Conservation (phyloP, 768 basidiomycete genomes). For the Suillus weaverae region DNA sequence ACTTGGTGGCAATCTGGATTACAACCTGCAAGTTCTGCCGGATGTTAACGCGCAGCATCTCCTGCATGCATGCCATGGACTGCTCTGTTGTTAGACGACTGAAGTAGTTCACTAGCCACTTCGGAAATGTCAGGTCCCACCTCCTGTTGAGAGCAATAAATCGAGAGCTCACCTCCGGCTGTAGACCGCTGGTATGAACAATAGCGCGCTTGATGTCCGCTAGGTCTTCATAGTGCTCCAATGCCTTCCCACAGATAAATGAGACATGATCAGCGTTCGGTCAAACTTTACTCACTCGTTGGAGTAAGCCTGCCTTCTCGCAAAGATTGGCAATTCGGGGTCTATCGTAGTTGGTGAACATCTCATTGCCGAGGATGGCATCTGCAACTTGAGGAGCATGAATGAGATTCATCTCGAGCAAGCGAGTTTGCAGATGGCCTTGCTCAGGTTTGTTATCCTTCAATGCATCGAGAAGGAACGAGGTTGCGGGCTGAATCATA, state of each 20-base stretch:
- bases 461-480: constrained; percentile 94
- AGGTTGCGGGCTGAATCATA: constrained; percentile 99
- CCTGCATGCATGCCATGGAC: constrained; percentile 92
- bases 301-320: constrained; percentile 95
- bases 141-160: constrained; percentile 9
- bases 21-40: constrained; percentile 96
- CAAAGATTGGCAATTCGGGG: constrained; percentile 97
- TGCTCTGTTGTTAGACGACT: constrained; percentile 96
- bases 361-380: constrained; percentile 97
- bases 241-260: constrained; percentile 58
- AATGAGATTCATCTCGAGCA: constrained; percentile 96
- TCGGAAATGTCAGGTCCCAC: constrained; percentile 3
- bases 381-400: constrained; percentile 99
- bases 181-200: constrained; percentile 85
- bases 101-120: constrained; percentile 98
- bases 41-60: constrained; percentile 97
- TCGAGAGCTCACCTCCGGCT: constrained; percentile 64
- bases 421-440: constrained; percentile 90
- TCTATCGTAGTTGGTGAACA: constrained; percentile 96
- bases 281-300: constrained; percentile 59
- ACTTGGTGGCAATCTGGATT: constrained; percentile 97
- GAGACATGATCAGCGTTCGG: neutral
- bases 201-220: constrained; percentile 99
- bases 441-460: constrained; percentile 99
- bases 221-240: constrained; percentile 97